Evolutionary conservation across 306 rosid species (phyloP).

Genomic region (Cucurbita pepo): DNA sequence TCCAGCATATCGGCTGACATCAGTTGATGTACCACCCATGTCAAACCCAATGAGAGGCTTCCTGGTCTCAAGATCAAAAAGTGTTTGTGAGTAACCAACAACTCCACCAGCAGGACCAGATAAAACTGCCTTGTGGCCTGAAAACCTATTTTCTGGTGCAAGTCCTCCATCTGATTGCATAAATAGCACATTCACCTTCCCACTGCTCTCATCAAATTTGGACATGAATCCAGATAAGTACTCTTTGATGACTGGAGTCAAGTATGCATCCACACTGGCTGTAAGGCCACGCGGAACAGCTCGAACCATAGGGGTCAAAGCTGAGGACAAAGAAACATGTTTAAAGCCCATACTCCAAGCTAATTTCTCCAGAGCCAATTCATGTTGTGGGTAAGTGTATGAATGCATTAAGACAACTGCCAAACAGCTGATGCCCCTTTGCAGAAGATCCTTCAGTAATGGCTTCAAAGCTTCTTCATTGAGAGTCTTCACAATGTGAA

Average conservation of each 20-base stretch:
- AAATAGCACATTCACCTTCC: slow-evolving; percentile 72
- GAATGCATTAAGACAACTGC: slow-evolving; percentile 93
- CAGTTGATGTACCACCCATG: slow-evolving; percentile 98
- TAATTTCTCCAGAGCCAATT: slow-evolving; percentile 38
- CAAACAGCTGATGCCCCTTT: slow-evolving; percentile 62
- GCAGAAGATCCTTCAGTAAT: slow-evolving; percentile 31
- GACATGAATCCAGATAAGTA: slow-evolving; percentile 86
- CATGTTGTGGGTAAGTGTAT: slow-evolving; percentile 71
- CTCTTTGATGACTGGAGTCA: slow-evolving; percentile 90
- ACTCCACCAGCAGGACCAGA: slow-evolving; percentile 99
- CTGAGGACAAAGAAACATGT: slow-evolving; percentile 84
- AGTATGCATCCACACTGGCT: slow-evolving; percentile 88
- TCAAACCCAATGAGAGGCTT: slow-evolving; percentile 91
- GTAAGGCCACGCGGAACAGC: slow-evolving; percentile 95
- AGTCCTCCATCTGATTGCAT: slow-evolving; percentile 99
- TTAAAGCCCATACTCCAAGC: slow-evolving; percentile 71
- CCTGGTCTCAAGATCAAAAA: slow-evolving; percentile 64
- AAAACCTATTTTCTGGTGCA: slow-evolving; percentile 80
- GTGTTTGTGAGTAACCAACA: slow-evolving; percentile 93
- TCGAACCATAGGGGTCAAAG: slow-evolving; percentile 92
- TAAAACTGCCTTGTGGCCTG: slow-evolving; percentile 87
- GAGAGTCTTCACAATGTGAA: slow-evolving; percentile 58
- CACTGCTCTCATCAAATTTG: slow-evolving; percentile 60
- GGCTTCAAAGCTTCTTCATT: slow-evolving; percentile 48
- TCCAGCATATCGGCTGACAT: slow-evolving; percentile 91